phyloP scores from a whole-genome alignment of 345 rosid genomes.

The Eutrema japonicum region DNA sequence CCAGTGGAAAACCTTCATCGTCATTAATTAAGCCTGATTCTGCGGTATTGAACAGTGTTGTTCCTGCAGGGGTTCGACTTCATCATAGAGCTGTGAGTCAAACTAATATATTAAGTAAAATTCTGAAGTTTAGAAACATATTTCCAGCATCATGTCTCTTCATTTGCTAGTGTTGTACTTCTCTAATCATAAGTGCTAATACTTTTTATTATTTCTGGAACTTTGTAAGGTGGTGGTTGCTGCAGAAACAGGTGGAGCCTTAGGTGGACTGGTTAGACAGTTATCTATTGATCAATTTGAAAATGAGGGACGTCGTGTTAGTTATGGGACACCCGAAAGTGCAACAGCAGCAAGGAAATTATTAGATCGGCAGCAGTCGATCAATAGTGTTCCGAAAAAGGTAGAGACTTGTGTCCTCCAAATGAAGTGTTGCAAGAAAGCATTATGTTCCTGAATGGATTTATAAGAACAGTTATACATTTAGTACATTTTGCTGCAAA shows the following conservation, averaged over 20 bases:
- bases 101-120: conserved; percentile 13
- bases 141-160: conserved; percentile 11
- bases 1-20: conserved; percentile 81
- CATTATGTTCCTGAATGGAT: conserved; percentile 3
- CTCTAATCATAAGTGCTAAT: conserved; percentile 8
- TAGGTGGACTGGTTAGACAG: conserved; percentile 98
- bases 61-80: conserved; percentile 84
- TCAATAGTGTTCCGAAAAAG: conserved; percentile 93
- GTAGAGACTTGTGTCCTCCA: conserved; percentile 43
- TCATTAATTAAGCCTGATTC: conserved; percentile 77
- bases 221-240: conserved; percentile 86
- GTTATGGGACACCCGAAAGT: conserved; percentile 94
- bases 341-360: conserved; percentile 96
- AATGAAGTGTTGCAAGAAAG: not conserved
- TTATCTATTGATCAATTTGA: conserved; percentile 97
- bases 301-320: conserved; percentile 95
- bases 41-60: conserved; percentile 56
- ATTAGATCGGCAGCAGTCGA: conserved; percentile 95
- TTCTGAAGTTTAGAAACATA: conserved; percentile 7
- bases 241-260: conserved; percentile 95
- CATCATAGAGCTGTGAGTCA: conserved; percentile 96
- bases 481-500: conserved; percentile 6
- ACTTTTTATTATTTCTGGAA: conserved; percentile 13
- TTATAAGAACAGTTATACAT: not conserved
- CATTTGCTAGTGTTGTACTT: conserved; percentile 1